Base-by-base conservation (phyloP, 768 basidiomycete genomes). In the Lentinula sp. region DNA sequence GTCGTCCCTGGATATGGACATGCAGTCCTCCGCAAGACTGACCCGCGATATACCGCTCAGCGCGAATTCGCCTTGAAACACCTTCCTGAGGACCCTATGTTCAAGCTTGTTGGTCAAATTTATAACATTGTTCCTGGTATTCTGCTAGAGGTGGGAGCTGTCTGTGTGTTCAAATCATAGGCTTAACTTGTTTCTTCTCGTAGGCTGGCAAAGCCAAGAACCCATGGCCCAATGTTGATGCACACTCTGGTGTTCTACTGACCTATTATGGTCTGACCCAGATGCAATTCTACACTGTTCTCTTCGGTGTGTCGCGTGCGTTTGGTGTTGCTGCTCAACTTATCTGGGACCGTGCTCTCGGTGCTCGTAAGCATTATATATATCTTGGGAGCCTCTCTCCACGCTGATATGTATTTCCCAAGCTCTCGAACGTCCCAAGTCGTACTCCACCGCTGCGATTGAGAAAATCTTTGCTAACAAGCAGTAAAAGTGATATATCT, bases 171-270 rank as follows among this genome's bases (percentile, higher is more conserved):
- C 28, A 28, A 28, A 28, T 28, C 28, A 56, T 8, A 50, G 6
- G 49, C 18, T 51, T 41, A 32, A 52, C 13, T 18, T 53, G 42
- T 66, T 64, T 28, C 28, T 28, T 28, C 1, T 3, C 28, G 28
- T 65, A 90, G 88, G 91, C 91, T 66, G 91, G 91, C 66, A 93
- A 93, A 74, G 91, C 91, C 16, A 93, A 93, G 83, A 93, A 93
- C 79, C 91, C 91, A 1, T 93, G 90, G 90, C 95, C 95, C 49
- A 98, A 98, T 73, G 95, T 98, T 60, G 95, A 98, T 73, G 93
- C 95, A 54, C 95, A 96, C 79, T 98, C 96, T 15, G 94, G 93
- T 75, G 91, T 85, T 57, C 84, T 95, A 50, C 77, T 95, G 20
- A 88, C 89, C 33, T 79, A 95, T 76, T 95, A 94, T 69, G 93